Evolutionary conservation across 2,329 filamentous ascomycete genomes (phyloP).

Genomic region (Aspergillus awamori): DNA sequence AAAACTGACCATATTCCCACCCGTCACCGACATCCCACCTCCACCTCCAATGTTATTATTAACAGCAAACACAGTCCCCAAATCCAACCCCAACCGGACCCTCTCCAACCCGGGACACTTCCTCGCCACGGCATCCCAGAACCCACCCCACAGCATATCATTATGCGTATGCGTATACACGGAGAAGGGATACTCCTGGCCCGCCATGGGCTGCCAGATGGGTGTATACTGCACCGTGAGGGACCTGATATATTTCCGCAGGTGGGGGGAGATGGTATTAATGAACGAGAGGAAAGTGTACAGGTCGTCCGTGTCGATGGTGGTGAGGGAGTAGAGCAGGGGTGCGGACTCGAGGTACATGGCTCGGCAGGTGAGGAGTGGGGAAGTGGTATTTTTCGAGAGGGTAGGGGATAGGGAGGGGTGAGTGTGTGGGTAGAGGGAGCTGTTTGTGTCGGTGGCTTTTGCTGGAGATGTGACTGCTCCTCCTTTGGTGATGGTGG

Average conservation of each 20-base stretch:
- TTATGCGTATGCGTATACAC: conserved; percentile 43
- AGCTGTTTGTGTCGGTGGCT: conserved; percentile 10
- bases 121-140: not conserved
- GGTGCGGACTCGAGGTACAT: conserved; percentile 39
- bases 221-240: conserved; percentile 40
- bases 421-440: conserved; percentile 41
- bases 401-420: conserved; percentile 27
- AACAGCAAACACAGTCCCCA: not conserved
- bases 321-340: conserved; percentile 32
- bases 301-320: conserved; percentile 42
- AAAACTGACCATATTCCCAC: conserved; percentile 30
- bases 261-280: conserved; percentile 22
- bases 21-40: conserved; percentile 18
- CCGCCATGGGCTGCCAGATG: conserved; percentile 38
- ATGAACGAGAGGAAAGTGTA: conserved; percentile 42
- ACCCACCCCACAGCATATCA: conserved; percentile 16
- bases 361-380: conserved; percentile 38
- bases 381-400: conserved; percentile 26
- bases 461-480: not conserved
- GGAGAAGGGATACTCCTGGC: conserved; percentile 32
- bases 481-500: not conserved
- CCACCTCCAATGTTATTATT: not conserved
- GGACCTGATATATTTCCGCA: conserved; percentile 23
- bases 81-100: not conserved
- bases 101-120: not conserved